Conservation (phyloP, 768 basidiomycete genomes). For the Pisolithus sp. region DNA sequence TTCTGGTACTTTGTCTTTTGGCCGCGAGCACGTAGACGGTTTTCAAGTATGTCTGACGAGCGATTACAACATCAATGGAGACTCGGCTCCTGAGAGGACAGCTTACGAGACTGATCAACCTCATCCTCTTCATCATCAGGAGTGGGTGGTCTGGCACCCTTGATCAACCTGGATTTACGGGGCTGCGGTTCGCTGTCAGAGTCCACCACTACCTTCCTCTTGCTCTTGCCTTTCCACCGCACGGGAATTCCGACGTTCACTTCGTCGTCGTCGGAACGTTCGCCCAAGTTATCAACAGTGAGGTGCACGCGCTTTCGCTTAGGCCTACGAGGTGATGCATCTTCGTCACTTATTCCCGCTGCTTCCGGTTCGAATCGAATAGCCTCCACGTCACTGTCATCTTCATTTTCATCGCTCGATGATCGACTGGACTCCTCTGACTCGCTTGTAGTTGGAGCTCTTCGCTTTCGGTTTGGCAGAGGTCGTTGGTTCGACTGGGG, state of each 20-base stretch:
- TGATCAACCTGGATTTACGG: constrained; percentile 36
- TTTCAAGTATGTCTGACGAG: constrained; percentile 51
- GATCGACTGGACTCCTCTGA: constrained; percentile 8
- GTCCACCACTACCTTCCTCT: constrained; percentile 18
- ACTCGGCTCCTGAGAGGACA: constrained; percentile 1
- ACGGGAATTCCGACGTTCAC: constrained; percentile 13
- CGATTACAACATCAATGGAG: neutral
- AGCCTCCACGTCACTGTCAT: constrained; percentile 42
- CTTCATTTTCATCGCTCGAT: constrained; percentile 18
- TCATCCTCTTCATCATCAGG: constrained; percentile 44
- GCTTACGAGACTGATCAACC: constrained; percentile 54
- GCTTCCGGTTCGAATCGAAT: constrained; percentile 43
- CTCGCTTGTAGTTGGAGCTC: constrained; percentile 4
- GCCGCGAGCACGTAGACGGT: constrained; percentile 54
- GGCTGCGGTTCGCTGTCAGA: constrained; percentile 33
- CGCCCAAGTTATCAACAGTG: constrained; percentile 9
- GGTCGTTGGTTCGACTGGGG: constrained; percentile 5
- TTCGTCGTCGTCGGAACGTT: constrained; percentile 13
- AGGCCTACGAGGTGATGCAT: constrained; percentile 20
- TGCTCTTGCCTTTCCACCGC: constrained; percentile 18
- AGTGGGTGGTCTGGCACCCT: constrained; percentile 36
- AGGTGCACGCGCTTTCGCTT: constrained; percentile 12
- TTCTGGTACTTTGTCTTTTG: constrained; percentile 57
- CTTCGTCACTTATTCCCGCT: constrained; percentile 18
- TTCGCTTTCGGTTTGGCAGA: constrained; percentile 13